Evolutionary conservation across 1,284 basidiomycete species (phyloP).

Genomic region (Ustilago curta): DNA sequence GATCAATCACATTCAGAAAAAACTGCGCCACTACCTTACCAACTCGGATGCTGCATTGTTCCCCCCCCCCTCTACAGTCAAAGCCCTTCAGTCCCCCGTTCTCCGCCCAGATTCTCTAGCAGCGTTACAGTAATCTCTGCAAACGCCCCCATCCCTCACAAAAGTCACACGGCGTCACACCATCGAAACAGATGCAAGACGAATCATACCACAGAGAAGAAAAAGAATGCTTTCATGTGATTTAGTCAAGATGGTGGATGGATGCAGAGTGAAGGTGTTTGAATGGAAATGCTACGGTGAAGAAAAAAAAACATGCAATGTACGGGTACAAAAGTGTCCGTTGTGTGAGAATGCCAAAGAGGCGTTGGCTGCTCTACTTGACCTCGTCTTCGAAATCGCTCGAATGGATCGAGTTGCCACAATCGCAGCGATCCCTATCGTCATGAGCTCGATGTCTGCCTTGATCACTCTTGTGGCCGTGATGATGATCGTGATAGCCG

Average conservation of each 20-base stretch:
- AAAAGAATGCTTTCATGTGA: too few species aligned
- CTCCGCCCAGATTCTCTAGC: too few species aligned
- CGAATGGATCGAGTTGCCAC: conserved; percentile 52
- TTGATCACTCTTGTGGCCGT: background rate
- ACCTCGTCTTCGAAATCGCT: conserved; percentile 41
- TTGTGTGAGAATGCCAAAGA: background rate
- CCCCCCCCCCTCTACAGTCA: too few species aligned
- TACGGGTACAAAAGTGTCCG: background rate
- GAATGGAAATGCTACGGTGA: background rate
- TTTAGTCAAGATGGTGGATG: background rate
- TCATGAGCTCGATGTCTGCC: conserved; percentile 7
- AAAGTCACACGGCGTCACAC: too few species aligned
- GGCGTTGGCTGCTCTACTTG: background rate
- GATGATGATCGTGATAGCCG: conserved; percentile 1
- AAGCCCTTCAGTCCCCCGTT: too few species aligned
- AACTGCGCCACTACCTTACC: too few species aligned
- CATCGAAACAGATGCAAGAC: too few species aligned
- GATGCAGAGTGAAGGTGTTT: background rate
- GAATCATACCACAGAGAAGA: too few species aligned
- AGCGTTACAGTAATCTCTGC: too few species aligned
- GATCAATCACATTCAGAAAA: too few species aligned
- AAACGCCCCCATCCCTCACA: too few species aligned
- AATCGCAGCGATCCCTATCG: conserved; percentile 39
- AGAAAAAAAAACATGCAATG: background rate
- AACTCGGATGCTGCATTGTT: too few species aligned